Evolutionary conservation across 1,139 yeast species (phyloP).

Genomic region (Kodamaea fungicola): DNA sequence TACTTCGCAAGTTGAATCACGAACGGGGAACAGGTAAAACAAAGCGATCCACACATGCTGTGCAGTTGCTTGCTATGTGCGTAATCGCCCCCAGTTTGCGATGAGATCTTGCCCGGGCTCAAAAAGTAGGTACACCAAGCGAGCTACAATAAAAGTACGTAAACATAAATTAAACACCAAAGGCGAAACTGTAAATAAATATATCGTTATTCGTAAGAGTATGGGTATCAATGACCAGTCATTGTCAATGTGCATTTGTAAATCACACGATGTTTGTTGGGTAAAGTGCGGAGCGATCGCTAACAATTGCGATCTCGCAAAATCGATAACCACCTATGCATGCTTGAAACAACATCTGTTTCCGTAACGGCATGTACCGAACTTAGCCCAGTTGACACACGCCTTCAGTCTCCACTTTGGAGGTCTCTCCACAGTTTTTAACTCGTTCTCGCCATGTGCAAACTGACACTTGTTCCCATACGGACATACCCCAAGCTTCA

Average conservation of each 20-base stretch:
- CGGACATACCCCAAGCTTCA: conserved; percentile 73
- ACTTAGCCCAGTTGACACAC: conserved; percentile 83
- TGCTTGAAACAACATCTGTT: conserved; percentile 91
- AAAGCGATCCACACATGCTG: no score
- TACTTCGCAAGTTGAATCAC: no score
- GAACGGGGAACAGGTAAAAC: no score
- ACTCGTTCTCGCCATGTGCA: conserved; percentile 83
- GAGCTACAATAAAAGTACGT: background rate
- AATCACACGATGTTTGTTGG: no score
- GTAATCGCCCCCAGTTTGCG: no score
- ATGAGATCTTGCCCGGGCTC: no score
- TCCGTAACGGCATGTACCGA: conserved; percentile 84
- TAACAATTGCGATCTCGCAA: no score
- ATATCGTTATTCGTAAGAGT: conserved; percentile 5
- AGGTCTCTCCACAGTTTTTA: conserved; percentile 70
- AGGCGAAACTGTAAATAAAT: conserved; percentile 1
- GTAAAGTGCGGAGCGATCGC: no score
- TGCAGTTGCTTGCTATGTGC: no score
- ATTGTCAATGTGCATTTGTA: conserved; percentile 9
- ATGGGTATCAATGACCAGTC: conserved; percentile 4
- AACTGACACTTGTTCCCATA: conserved; percentile 91
- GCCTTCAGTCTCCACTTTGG: conserved; percentile 90
- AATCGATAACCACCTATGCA: conserved; percentile 17
- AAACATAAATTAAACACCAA: background rate
- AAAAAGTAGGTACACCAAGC: no score